Evolutionary conservation across 73 alveolate genomes (phyloP).

Genomic region (Durusdinium trenchii): DNA sequence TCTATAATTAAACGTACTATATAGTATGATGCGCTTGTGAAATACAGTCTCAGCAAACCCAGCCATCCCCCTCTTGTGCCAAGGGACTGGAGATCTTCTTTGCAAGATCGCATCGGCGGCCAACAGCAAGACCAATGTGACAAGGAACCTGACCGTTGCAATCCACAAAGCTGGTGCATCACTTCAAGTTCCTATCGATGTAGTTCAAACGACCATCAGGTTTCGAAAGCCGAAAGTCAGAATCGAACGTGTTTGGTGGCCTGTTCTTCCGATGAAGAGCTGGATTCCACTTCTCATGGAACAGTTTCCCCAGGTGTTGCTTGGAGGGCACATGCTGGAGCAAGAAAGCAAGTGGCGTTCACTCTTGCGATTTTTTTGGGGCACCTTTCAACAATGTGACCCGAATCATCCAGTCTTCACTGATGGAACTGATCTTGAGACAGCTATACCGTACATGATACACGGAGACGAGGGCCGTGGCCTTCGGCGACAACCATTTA

Average conservation of each 20-base stretch:
- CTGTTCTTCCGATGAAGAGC: neutral
- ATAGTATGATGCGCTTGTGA: too few relatives aligned
- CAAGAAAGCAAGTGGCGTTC: neutral
- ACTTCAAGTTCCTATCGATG: neutral
- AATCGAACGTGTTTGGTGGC: constrained; percentile 8
- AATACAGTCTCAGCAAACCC: too few relatives aligned
- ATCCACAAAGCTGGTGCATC: neutral
- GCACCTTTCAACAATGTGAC: neutral
- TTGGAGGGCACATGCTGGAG: constrained; percentile 20
- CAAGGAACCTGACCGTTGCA: constrained; percentile 11
- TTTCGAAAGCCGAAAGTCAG: constrained; percentile 21
- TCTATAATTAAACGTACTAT: too few relatives aligned
- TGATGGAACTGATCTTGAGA: neutral
- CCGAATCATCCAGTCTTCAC: neutral
- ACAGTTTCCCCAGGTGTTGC: neutral
- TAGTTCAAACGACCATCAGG: constrained; percentile 9
- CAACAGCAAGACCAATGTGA: neutral
- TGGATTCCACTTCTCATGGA: constrained; percentile 24
- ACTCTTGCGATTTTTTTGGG: constrained; percentile 6
- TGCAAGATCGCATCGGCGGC: neutral
- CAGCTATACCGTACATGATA: neutral
- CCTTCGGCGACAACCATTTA: neutral
- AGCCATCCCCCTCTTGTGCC: neutral
- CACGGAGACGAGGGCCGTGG: constrained; percentile 62
- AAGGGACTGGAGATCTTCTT: neutral